Conservation (phyloP, 805 yeast species). For the Priceomyces carsonii region DNA sequence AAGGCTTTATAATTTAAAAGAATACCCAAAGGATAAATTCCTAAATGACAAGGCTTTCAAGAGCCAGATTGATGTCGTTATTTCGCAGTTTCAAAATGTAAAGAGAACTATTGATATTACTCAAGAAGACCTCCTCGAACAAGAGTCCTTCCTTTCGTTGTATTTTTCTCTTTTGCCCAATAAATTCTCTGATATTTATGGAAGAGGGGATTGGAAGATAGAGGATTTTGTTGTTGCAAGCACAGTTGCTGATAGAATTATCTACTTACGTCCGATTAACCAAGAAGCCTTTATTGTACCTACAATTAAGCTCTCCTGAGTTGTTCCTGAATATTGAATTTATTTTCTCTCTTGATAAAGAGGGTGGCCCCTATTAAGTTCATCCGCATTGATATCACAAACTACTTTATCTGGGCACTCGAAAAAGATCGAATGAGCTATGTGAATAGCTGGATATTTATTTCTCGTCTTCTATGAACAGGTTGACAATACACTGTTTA, state of each 20-base stretch:
- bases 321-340: too few relatives aligned
- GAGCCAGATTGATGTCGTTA: not conserved
- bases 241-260: constrained; percentile 8
- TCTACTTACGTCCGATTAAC: constrained; percentile 6
- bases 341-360: too few relatives aligned
- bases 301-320: constrained; percentile 3
- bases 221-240: constrained; percentile 6
- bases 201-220: not conserved
- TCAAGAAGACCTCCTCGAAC: constrained; percentile 4
- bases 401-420: too few relatives aligned
- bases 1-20: constrained; percentile 1
- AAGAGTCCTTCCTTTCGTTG: not conserved
- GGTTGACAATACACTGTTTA: too few relatives aligned
- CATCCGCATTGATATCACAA: too few relatives aligned
- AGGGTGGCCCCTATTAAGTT: too few relatives aligned
- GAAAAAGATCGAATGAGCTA: too few relatives aligned
- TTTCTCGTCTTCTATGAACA: too few relatives aligned
- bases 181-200: constrained; percentile 3
- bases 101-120: constrained; percentile 3
- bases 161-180: constrained; percentile 1
- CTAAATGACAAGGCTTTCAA: not conserved
- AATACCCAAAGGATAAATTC: not conserved
- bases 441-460: too few relatives aligned
- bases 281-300: constrained; percentile 8
- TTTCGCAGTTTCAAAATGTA: constrained; percentile 4